Percentiles rank a stretch among this genome's conserved stretches.
Conservation (phyloP, 2,329 filamentous ascomycete genomes). For the Thermochaetoides dissita region DNA sequence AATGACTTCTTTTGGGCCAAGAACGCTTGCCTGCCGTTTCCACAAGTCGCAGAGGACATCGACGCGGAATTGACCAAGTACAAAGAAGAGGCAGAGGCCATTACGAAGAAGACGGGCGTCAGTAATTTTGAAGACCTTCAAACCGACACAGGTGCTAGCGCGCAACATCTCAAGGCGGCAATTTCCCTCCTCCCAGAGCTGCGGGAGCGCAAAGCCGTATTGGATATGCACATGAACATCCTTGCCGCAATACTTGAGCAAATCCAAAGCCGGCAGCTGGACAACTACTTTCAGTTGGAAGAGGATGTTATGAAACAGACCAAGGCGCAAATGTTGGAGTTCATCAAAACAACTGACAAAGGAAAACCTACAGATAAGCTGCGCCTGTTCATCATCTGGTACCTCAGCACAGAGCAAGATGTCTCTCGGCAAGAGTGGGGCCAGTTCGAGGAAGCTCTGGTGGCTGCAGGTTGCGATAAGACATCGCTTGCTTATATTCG, state of each 20-base stretch:
- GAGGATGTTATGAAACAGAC: conserved; percentile 85
- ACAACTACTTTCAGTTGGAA: conserved; percentile 92
- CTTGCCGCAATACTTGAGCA: conserved; percentile 60
- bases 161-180: conserved; percentile 88
- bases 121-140: conserved; percentile 86
- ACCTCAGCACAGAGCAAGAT: conserved; percentile 83
- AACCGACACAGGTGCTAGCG: conserved; percentile 75
- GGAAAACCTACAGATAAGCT: conserved; percentile 83
- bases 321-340: conserved; percentile 74
- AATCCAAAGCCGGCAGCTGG: conserved; percentile 88
- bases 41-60: conserved; percentile 85
- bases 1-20: conserved; percentile 96
- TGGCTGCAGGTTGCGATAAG: conserved; percentile 59
- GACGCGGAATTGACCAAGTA: conserved; percentile 87
- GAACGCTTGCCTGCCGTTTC: conserved; percentile 82
- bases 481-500: conserved; percentile 73
- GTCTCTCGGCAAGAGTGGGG: conserved; percentile 69
- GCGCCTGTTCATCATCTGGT: conserved; percentile 93
- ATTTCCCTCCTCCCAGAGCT: conserved; percentile 88
- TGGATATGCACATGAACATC: conserved; percentile 99
- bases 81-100: conserved; percentile 85
- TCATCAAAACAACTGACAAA: conserved; percentile 68
- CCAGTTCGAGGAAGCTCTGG: conserved; percentile 72
- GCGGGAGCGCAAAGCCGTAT: conserved; percentile 75
- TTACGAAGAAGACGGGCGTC: conserved; percentile 90